Conservation (phyloP, 108 stramenopile genomes). For the Conticribra weissflogii region DNA sequence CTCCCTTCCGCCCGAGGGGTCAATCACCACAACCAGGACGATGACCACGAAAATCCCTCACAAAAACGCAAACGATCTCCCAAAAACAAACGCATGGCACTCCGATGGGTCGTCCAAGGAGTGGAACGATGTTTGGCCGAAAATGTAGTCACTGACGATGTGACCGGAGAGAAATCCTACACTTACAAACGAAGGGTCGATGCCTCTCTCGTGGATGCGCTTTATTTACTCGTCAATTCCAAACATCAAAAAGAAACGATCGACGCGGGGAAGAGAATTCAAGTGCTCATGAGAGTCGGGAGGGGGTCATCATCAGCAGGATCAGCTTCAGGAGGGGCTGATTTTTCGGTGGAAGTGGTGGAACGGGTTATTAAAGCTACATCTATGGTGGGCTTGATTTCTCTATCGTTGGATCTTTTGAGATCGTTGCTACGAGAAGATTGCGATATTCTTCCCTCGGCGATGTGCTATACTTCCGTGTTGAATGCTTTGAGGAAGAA, state of each 20-base stretch:
- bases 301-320: neutral
- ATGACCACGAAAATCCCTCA: neutral
- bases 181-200: slow-evolving; percentile 35
- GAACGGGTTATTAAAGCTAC: slow-evolving; percentile 73
- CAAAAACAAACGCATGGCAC: slow-evolving; percentile 36
- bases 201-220: slow-evolving; percentile 40
- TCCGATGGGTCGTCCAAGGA: slow-evolving; percentile 45
- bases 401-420: slow-evolving; percentile 47
- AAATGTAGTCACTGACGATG: slow-evolving; percentile 2
- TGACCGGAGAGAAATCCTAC: slow-evolving; percentile 12
- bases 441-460: slow-evolving; percentile 35
- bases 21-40: neutral
- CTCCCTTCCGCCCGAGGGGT: too few relatives aligned
- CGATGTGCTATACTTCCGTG: slow-evolving; percentile 55
- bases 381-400: slow-evolving; percentile 61
- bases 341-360: slow-evolving; percentile 41
- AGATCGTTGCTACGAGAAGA: slow-evolving; percentile 27
- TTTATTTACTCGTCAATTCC: slow-evolving; percentile 41
- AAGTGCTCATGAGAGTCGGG: slow-evolving; percentile 18
- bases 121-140: slow-evolving; percentile 43
- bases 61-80: slow-evolving; percentile 23
- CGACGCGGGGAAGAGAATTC: slow-evolving; percentile 32
- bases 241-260: slow-evolving; percentile 32
- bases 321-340: neutral
- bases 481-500: slow-evolving; percentile 47